Evolutionary conservation across 257 asterid genomes (phyloP), one percentile per base, ranked within the genome.

Genomic region (Solanum habrochaites): DNA sequence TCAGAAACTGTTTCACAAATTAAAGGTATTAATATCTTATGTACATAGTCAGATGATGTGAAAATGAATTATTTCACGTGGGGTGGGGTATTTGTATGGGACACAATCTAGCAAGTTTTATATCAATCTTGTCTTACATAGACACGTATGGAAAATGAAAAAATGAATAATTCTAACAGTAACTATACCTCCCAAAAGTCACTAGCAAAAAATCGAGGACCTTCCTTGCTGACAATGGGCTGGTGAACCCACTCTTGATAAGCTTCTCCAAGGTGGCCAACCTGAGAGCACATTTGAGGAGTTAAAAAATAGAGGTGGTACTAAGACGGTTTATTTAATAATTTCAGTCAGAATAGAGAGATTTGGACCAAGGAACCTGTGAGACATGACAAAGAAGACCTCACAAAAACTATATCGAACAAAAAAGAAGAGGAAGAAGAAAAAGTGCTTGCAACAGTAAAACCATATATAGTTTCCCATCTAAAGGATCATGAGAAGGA

Each of bases 191-290:
- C 98, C 86, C 88, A 32, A 27, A 93, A 62, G 56, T 81, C 90
- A 82, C 87, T 94, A 40, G 80, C 78, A 83, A 93, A 94, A 89
- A 92, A 93, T 7, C 94, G 88, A 7, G 97, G 98, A 83, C 92
- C 90, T 87, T 93, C 97, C 81, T 92, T 93, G 92, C 91, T 87
- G 87, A 91, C 82, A 73, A 93, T 93, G 86, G 98, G 95, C 70
- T 91, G 93, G 88, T 95, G 98, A 90, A 94, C 94, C 95, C 96
- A 94, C 89, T 93, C 94, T 35, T 95, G 94, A 72, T 95, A 95
- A 86, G 90, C 90, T 88, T 93, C 96, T 86, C 98, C 97, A 91
- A 94, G 98, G 92, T 92, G 91, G 94, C 98, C 98, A 87, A 93
- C 98, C 97, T 95, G 89, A 78, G 39, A 87, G 27, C 85, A 42